Base-by-base conservation (phyloP, 2,329 filamentous ascomycete species). In the Paecilomyces formosus region DNA sequence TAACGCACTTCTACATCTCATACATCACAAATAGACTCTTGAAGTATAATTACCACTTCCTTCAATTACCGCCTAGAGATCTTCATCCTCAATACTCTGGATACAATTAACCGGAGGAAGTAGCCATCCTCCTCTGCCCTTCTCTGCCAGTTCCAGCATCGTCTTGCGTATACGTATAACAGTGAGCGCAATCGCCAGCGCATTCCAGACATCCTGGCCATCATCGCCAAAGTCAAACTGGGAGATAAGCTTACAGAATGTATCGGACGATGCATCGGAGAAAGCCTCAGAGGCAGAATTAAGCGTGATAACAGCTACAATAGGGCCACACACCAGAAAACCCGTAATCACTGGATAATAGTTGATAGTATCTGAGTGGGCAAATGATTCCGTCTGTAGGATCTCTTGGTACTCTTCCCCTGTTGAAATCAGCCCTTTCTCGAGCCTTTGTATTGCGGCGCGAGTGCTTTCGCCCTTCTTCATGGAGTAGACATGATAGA, bases 141-240 rank as follows among this genome's bases (percentile, higher is more conserved):
- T 71, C 35, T 75, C 68, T 49, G 75, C 74, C 22, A 83, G 70
- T 57, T 76, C 69, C 55, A 77, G 62, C 75, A 82, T 76, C 33
- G 78, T 75, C 59, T 81, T 79, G 4, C 82, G 76, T 56, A 79
- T 77, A 65, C 83, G 79, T 61, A 82, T 76, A 11, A 83, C 73
- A 5, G 82, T 71, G 58, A 86, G 82, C 0, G 83, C 81, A 55
- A 86, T 63, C 0, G 82, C 82, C 3, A 86, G 71, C 3, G 79
- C 76, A 64, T 84, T 85, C 84, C 84, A 87, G 1, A 85, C 82
- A 65, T 86, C 84, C 60, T 82, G 80, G 1, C 77, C 77, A 8
- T 70, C 67, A 51, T 82, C 76, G 3, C 74, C 75, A 57, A 84
- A 78, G 65, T 86, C 79, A 62, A 85, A 82, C 56, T 79, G 77